A percentile compares a stretch with the other conserved stretches of the same genome.
Conservation (phyloP, 2,329 filamentous ascomycete species). For the Fusarium burgessii region DNA sequence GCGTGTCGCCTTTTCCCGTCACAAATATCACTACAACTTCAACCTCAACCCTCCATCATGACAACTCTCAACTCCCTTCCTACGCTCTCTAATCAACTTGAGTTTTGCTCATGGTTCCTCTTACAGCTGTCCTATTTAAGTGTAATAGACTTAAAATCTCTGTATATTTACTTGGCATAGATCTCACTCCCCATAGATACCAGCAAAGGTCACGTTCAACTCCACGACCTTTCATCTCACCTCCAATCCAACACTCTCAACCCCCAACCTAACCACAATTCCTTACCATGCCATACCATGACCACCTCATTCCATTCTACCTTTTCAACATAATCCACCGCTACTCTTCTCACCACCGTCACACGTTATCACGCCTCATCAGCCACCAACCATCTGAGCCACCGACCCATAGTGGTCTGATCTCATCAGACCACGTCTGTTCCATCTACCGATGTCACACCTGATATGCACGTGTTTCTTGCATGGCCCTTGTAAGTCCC, state of each 20-base stretch:
- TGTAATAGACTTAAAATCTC: background rate
- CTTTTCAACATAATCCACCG: background rate
- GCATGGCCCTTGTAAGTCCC: constrained; percentile 1
- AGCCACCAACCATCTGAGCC: constrained; percentile 36
- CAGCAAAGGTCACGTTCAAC: background rate
- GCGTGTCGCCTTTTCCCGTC: too few relatives aligned
- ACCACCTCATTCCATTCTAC: background rate
- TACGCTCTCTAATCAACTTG: background rate
- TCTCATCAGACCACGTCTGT: constrained; percentile 33
- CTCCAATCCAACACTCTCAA: background rate
- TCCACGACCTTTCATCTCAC: too few relatives aligned
- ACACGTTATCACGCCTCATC: constrained; percentile 19
- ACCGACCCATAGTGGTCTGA: constrained; percentile 46
- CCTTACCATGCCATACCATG: background rate
- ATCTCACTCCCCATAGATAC: background rate
- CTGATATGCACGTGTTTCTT: constrained; percentile 31
- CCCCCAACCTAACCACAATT: background rate
- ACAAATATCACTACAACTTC: too few relatives aligned
- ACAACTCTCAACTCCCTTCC: background rate
- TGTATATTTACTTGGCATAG: background rate
- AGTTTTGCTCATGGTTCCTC: background rate
- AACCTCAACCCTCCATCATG: background rate
- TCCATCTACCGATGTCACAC: constrained; percentile 19
- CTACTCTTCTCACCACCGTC: constrained; percentile 11
- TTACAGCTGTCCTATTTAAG: accelerated